These are phyloP conservation scores for Pseudonitzschia delicatissima DNA, from an alignment of 108 stramenopile genomes.

Conservation along the genomic window DNA sequence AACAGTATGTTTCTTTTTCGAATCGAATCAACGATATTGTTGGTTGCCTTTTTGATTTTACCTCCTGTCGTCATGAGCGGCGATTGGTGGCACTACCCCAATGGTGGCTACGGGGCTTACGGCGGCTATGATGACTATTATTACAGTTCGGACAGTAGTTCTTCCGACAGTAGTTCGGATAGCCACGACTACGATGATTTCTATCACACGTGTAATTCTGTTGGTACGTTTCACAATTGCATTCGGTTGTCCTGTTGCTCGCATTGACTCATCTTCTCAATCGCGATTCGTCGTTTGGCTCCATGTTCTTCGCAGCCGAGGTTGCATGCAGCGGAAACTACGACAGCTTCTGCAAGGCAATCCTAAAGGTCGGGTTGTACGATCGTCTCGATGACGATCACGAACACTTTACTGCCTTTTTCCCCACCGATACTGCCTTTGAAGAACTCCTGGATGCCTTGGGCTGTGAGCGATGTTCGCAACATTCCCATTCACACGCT, in stretches of 20 bases:
- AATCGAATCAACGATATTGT: too few species aligned
- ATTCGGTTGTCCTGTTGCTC: background rate
- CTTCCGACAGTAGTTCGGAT: background rate
- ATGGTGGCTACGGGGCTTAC: too few species aligned
- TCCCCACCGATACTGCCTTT: constrained; percentile 22
- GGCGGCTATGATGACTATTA: too few species aligned
- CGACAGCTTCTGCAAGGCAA: background rate
- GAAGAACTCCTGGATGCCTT: background rate
- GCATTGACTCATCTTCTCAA: background rate
- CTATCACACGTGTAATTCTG: background rate
- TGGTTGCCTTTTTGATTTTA: too few species aligned
- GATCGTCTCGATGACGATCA: background rate
- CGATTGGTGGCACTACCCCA: too few species aligned
- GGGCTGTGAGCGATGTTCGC: background rate
- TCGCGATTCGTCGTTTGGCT: background rate
- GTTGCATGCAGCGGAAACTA: background rate
- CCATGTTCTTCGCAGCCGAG: background rate
- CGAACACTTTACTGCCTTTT: constrained; percentile 23
- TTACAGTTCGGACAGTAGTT: background rate
- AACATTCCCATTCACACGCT: background rate
- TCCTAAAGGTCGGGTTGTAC: background rate
- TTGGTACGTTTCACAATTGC: background rate
- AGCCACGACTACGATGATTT: background rate
- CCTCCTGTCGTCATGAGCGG: too few species aligned
- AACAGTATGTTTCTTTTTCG: too few species aligned